Percentiles rank a stretch among this genome's conserved stretches.
Conservation (phyloP, 2,329 filamentous ascomycete genomes). For the Fusarium beomiforme region DNA sequence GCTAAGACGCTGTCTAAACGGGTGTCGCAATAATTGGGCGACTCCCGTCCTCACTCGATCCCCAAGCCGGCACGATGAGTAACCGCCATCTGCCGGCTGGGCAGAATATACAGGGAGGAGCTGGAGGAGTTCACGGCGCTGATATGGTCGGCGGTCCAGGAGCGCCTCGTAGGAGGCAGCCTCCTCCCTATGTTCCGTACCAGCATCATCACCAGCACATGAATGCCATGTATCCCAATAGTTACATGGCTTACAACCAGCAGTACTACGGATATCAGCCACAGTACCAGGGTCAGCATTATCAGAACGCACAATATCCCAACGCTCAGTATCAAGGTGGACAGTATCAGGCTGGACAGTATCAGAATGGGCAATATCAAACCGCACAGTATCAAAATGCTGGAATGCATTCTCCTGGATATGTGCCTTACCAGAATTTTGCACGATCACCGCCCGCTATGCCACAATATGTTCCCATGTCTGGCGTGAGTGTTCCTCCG, state of each 20-base stretch:
- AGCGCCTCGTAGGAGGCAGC: constrained; percentile 52
- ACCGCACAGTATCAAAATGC: constrained; percentile 39
- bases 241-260: constrained; percentile 61
- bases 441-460: constrained; percentile 61
- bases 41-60: constrained; percentile 47
- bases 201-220: constrained; percentile 51
- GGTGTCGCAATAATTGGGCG: constrained; percentile 50
- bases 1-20: constrained; percentile 35
- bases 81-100: constrained; percentile 80
- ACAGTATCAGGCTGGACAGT: constrained; percentile 51
- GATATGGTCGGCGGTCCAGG: constrained; percentile 50
- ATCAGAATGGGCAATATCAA: constrained; percentile 50
- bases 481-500: constrained; percentile 56
- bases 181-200: constrained; percentile 49
- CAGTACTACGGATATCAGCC: constrained; percentile 65
- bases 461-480: constrained; percentile 64
- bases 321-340: constrained; percentile 36
- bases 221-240: constrained; percentile 59
- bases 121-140: constrained; percentile 47
- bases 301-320: constrained; percentile 37
- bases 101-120: constrained; percentile 67
- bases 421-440: constrained; percentile 56
- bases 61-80: constrained; percentile 81
- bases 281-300: constrained; percentile 57
- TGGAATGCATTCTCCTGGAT: constrained; percentile 56